phyloP scores from a whole-genome alignment of 1,139 yeast species.

The Nakaseomyces uthaithaninus region DNA sequence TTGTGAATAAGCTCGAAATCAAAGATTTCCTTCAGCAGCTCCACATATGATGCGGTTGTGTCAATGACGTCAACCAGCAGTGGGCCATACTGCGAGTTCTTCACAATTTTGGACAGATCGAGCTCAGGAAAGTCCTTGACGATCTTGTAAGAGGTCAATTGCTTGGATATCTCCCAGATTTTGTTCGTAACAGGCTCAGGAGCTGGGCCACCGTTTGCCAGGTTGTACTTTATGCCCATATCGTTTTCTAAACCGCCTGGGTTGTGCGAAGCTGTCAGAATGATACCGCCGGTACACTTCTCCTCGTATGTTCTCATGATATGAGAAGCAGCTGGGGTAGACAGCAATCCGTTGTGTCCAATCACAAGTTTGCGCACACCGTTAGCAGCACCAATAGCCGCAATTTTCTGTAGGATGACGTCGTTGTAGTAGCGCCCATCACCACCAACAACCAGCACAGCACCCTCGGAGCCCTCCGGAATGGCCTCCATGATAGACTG shows the following conservation, averaged over 20 bases:
- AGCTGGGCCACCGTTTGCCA: constrained; percentile 98
- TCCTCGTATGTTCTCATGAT: constrained; percentile 59
- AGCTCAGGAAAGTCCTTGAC: constrained; percentile 46
- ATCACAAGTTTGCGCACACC: constrained; percentile 78
- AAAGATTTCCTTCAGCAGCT: constrained; percentile 76
- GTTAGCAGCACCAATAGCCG: constrained; percentile 80
- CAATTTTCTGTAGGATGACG: constrained; percentile 70
- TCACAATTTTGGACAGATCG: constrained; percentile 55
- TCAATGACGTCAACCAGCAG: constrained; percentile 74
- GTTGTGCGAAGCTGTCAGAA: constrained; percentile 92
- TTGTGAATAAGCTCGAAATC: constrained; percentile 74
- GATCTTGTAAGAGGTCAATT: constrained; percentile 53
- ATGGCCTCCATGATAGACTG: constrained; percentile 79
- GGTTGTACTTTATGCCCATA: constrained; percentile 90
- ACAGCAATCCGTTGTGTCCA: constrained; percentile 80
- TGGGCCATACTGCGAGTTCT: constrained; percentile 38
- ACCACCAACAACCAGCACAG: constrained; percentile 89
- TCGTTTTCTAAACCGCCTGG: constrained; percentile 95
- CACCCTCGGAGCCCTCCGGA: constrained; percentile 76
- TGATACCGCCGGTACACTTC: constrained; percentile 86
- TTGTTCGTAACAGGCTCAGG: constrained; percentile 89
- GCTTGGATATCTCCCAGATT: constrained; percentile 64
- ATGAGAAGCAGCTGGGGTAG: constrained; percentile 95
- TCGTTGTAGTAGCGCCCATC: constrained; percentile 93
- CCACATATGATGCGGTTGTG: constrained; percentile 68